Conservation (phyloP, 805 yeast genomes). For the Pichia phayaonensis region DNA sequence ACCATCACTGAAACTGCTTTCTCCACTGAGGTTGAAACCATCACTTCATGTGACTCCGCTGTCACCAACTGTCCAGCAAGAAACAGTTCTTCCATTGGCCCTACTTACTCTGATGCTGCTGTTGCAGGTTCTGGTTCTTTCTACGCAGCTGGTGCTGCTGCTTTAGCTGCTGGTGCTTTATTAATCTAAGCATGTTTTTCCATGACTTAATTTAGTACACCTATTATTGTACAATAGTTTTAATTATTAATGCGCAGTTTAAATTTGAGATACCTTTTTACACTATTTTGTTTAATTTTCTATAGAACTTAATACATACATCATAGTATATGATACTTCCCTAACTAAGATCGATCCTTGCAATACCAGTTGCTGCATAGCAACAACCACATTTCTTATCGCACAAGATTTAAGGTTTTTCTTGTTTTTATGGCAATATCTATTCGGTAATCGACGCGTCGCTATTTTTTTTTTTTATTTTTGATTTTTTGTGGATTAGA, state of each 20-base stretch:
- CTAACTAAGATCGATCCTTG: too few species aligned
- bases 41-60: slow-evolving; percentile 32
- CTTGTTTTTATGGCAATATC: too few species aligned
- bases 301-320: not conserved
- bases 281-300: not conserved
- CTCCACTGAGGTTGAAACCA: slow-evolving; percentile 33
- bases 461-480: not conserved
- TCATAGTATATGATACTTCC: not conserved
- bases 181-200: slow-evolving; percentile 21
- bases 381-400: too few species aligned
- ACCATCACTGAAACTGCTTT: slow-evolving; percentile 27
- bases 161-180: slow-evolving; percentile 31
- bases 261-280: not conserved
- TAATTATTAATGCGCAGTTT: not conserved
- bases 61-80: slow-evolving; percentile 29
- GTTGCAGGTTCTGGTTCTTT: slow-evolving; percentile 17
- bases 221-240: not conserved
- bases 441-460: not conserved
- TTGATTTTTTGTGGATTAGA: too few species aligned
- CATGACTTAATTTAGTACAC: not conserved
- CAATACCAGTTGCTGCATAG: too few species aligned
- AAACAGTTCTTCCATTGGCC: slow-evolving; percentile 31
- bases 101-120: slow-evolving; percentile 15
- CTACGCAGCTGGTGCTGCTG: slow-evolving; percentile 30
- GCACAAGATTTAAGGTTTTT: too few species aligned